Conservation (phyloP, 345 rosid genomes). For the Sisymbrium irio region DNA sequence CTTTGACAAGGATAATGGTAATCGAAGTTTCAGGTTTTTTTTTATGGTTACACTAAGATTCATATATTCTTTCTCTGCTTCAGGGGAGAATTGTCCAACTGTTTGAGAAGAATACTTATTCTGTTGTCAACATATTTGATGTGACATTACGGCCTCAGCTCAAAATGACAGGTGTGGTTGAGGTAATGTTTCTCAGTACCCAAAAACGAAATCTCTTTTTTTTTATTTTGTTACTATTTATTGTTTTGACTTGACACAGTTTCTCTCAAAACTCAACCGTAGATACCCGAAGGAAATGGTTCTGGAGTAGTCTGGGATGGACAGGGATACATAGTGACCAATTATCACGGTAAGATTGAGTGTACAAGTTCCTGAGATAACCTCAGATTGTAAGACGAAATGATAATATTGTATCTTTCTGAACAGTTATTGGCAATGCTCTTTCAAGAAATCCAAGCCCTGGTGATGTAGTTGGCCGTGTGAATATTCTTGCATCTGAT, state of each 20-base stretch:
- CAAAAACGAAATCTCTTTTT: neutral
- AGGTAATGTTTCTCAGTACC: constrained; percentile 46
- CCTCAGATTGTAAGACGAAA: neutral
- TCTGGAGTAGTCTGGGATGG: constrained; percentile 97
- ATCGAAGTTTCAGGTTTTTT: constrained; percentile 9
- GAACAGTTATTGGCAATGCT: constrained; percentile 81
- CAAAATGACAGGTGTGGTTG: constrained; percentile 82
- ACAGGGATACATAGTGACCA: constrained; percentile 86
- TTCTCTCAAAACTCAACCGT: neutral
- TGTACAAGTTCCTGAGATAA: neutral
- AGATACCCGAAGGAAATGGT: constrained; percentile 99
- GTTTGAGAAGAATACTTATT: constrained; percentile 81
- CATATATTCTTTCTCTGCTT: neutral
- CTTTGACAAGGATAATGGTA: neutral
- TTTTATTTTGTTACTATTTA: neutral
- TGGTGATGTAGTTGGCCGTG: constrained; percentile 88
- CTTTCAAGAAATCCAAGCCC: constrained; percentile 78
- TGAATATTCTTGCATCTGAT: constrained; percentile 82
- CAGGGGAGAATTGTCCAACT: constrained; percentile 85
- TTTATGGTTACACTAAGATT: neutral
- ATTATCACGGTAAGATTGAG: constrained; percentile 74
- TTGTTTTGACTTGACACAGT: neutral
- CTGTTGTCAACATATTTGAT: constrained; percentile 93
- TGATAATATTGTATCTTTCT: neutral
- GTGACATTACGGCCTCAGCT: constrained; percentile 91